phyloP scores from a whole-genome alignment of 768 basidiomycete species.

The Dioszegia aurantiaca region DNA sequence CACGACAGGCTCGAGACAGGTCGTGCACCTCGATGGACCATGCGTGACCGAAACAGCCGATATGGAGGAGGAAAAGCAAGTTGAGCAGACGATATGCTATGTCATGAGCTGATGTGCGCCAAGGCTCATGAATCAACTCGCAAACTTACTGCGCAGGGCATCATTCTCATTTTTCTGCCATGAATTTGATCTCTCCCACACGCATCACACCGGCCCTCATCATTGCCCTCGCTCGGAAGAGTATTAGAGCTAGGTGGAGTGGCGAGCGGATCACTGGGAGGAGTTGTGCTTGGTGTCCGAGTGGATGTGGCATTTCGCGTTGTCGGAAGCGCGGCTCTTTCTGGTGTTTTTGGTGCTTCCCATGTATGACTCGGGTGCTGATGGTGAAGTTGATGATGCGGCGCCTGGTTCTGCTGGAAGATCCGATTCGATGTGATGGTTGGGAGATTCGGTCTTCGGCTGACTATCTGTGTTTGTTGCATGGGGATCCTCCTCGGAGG shows the following conservation, averaged over 20 bases:
- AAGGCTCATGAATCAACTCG: neutral
- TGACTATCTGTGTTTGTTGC: neutral
- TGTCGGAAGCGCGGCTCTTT: neutral
- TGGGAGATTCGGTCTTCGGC: slow-evolving; percentile 1
- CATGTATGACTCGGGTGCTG: no score
- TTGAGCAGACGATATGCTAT: slow-evolving; percentile 33
- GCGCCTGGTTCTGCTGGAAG: neutral
- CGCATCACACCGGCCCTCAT: slow-evolving; percentile 6
- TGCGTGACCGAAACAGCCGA: slow-evolving; percentile 33
- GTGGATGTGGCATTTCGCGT: neutral
- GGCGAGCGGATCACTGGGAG: neutral
- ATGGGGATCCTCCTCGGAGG: neutral
- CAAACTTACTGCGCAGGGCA: slow-evolving; percentile 36
- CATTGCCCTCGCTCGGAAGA: neutral
- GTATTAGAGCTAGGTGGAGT: neutral
- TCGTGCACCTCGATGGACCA: slow-evolving; percentile 26
- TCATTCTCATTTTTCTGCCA: slow-evolving; percentile 20
- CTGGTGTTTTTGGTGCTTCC: neutral
- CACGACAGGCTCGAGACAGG: slow-evolving; percentile 20
- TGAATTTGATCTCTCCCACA: slow-evolving; percentile 10
- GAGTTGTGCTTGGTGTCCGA: slow-evolving; percentile 3
- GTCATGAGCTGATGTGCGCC: neutral
- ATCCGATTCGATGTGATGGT: slow-evolving; percentile 8
- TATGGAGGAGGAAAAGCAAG: slow-evolving; percentile 35
- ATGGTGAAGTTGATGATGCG: no score